These are phyloP conservation scores for Coccomyxa subellipsoidea DNA, from an alignment of 163 green algal species.

Conservation along the genomic window DNA sequence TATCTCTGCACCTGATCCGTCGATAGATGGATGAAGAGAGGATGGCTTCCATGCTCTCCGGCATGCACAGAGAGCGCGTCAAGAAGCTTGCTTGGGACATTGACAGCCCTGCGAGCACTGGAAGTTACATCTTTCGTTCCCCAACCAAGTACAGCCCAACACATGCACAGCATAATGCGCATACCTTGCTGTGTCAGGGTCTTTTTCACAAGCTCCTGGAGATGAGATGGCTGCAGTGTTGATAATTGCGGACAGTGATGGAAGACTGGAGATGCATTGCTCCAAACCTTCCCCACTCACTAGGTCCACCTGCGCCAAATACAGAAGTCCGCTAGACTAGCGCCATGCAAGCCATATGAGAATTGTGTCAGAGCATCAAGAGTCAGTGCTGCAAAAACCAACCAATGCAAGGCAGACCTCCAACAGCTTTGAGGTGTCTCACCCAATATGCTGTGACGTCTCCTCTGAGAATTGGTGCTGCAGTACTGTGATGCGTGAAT, in stretches of 20 bases:
- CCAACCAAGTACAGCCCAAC: neutral
- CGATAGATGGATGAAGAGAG: conserved; percentile 46
- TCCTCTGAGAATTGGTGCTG: neutral
- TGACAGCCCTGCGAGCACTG: conserved; percentile 33
- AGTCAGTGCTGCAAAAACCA: neutral
- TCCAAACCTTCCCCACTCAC: conserved; percentile 43
- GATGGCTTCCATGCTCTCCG: conserved; percentile 1
- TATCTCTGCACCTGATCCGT: conserved; percentile 45
- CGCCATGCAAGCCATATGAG: neutral
- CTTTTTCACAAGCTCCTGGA: conserved; percentile 45
- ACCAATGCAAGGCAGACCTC: neutral
- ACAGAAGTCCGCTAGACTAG: neutral
- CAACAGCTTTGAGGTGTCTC: no score
- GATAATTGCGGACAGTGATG: conserved; percentile 45
- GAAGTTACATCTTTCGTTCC: neutral
- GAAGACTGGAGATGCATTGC: conserved; percentile 36
- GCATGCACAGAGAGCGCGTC: conserved; percentile 29
- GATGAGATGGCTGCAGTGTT: conserved; percentile 54
- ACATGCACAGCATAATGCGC: neutral
- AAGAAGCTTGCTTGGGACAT: conserved; percentile 50
- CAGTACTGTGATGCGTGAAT: neutral
- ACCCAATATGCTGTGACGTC: neutral
- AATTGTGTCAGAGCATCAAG: neutral
- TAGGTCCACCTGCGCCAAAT: conserved; percentile 47
- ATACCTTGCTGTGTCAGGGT: conserved; percentile 36